Conservation (phyloP, 2,329 filamentous ascomycete genomes). For the Neurospora crassa region DNA sequence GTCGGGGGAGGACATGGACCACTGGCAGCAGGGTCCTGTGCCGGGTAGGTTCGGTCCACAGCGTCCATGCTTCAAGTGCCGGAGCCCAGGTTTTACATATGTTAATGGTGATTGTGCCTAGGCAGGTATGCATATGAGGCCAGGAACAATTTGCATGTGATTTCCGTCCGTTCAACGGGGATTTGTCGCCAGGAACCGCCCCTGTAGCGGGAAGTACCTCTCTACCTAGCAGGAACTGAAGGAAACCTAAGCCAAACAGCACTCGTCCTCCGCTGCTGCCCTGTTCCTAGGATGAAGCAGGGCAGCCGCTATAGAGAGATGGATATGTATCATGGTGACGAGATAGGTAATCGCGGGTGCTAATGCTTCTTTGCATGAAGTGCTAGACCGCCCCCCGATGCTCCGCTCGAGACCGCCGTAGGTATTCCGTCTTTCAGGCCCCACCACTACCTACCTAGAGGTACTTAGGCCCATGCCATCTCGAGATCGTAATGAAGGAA, state of each 20-base stretch:
- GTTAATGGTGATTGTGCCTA: conserved; percentile 1
- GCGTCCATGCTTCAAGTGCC: neutral
- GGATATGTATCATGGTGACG: neutral
- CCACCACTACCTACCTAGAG: neutral
- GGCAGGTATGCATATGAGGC: conserved; percentile 10
- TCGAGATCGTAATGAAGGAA: neutral
- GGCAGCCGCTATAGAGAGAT: neutral
- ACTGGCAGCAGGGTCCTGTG: neutral
- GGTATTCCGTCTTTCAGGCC: neutral
- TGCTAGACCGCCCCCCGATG: neutral
- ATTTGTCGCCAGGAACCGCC: neutral
- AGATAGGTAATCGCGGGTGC: neutral
- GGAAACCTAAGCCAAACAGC: no score
- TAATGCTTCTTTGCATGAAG: neutral
- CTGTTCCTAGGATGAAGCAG: neutral
- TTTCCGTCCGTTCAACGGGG: neutral
- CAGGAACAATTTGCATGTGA: conserved; percentile 1
- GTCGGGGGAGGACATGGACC: neutral
- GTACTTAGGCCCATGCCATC: neutral
- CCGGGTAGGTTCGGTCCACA: neutral
- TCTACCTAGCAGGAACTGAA: no score
- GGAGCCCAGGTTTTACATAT: neutral
- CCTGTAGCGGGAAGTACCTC: neutral
- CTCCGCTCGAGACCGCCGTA: neutral
- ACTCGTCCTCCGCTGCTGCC: neutral